These are phyloP conservation scores for Codiaeum variegatum DNA, from an alignment of 441 rosid species.

Conservation along the genomic window DNA sequence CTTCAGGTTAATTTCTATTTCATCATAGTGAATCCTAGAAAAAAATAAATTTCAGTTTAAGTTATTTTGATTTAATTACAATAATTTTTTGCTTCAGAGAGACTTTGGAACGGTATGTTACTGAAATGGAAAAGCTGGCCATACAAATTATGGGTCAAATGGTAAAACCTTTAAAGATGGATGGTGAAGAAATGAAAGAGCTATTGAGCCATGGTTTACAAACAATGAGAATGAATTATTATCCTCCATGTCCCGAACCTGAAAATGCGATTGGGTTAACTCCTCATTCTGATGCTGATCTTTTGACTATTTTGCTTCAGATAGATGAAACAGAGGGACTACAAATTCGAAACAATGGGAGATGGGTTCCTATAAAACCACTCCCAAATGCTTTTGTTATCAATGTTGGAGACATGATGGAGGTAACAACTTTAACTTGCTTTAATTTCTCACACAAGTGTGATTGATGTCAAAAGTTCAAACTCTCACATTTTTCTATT, in stretches of 20 bases:
- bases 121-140: conserved; percentile 16
- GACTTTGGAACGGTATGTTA: conserved; percentile 19
- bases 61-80: too few relatives aligned
- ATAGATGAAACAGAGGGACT: conserved; percentile 39
- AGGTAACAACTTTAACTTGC: conserved; percentile 1
- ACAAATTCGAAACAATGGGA: conserved; percentile 37
- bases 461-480: too few relatives aligned
- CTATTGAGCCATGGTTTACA: conserved; percentile 35
- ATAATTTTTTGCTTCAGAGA: conserved; percentile 15
- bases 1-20: conserved; percentile 27
- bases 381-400: conserved; percentile 43
- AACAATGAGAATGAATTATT: conserved; percentile 48
- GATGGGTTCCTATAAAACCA: conserved; percentile 40
- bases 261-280: conserved; percentile 40
- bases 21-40: not conserved
- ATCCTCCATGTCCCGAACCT: conserved; percentile 54
- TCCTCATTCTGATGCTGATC: conserved; percentile 47
- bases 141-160: conserved; percentile 15
- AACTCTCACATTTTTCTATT: not conserved
- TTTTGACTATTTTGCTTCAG: conserved; percentile 40
- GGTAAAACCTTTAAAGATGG: conserved; percentile 28
- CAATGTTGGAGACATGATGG: conserved; percentile 46
- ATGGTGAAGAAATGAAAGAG: conserved; percentile 33
- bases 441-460: too few relatives aligned
- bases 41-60: too few relatives aligned